Evolutionary conservation across 331 rosid species (phyloP), one percentile per base, ranked within the genome.

Genomic region (Malus hybrid): DNA sequence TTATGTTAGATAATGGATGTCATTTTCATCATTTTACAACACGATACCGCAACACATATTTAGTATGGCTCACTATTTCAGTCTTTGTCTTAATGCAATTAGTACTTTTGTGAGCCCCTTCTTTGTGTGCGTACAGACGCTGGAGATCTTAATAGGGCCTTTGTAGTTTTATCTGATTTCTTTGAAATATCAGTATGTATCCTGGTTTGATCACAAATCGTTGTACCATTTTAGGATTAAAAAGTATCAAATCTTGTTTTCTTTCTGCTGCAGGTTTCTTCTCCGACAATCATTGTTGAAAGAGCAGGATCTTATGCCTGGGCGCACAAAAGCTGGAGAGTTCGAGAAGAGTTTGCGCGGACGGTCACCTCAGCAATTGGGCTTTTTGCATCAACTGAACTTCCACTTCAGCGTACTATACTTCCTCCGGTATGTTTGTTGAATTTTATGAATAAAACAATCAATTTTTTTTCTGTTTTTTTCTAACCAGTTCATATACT

Each of bases 251-350:
- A 10, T 48, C 54, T 52, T 2, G 1, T 46, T 39, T 62, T 79
- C 42, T 7, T 28, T 44, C 34, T 65, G 78, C 22, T 70, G 81
- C 82, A 94, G 99, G 93, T 95, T 71, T 95, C 99, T 75, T 95
- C 99, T 61, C 99, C 99, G 11, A 95, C 99, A 22, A 91, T 95
- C 83, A 95, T 92, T 77, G 99, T 95, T 75, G 99, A 95, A 86
- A 76, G 99, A 83, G 96, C 99, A 28, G 99, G 99, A 48, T 89
- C 97, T 64, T 95, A 75, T 80, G 99, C 97, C n/a, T 95, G 99
- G 99, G 72, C 85, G 10, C 99, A 95, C 82, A 95, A 73, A 84
- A 95, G 99, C 81, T 95, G 99, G 99, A 92, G 97, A 84, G 96
- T 92, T 20, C 81, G 99, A 71, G 99, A 92, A 86, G 99, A 95